Conservation (phyloP, 345 rosid genomes). For the Cardamine chenopodiifolia region DNA sequence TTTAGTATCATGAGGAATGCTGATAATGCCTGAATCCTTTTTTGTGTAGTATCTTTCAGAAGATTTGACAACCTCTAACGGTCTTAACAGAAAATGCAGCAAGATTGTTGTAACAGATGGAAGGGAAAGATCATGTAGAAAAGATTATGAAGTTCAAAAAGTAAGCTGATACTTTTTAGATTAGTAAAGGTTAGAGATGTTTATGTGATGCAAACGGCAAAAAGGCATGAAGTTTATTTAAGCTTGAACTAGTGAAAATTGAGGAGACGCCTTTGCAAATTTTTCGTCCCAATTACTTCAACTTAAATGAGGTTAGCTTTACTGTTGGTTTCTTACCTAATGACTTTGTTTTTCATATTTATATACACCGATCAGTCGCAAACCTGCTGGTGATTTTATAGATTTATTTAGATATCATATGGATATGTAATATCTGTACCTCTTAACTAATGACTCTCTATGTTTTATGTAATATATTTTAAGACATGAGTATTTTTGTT, state of each 20-base stretch:
- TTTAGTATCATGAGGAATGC: no score
- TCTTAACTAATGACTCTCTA: no score
- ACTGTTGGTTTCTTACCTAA: no score
- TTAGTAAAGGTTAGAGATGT: not conserved
- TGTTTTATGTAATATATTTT: no score
- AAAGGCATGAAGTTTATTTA: not conserved
- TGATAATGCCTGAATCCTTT: no score
- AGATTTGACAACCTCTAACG: not conserved
- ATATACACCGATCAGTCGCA: no score
- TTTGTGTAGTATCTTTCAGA: constrained; percentile 1
- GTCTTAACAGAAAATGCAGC: not conserved
- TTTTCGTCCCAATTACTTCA: not conserved
- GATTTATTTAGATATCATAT: no score
- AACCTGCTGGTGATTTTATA: no score
- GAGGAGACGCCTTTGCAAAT: not conserved
- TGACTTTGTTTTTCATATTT: no score
- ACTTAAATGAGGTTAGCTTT: no score
- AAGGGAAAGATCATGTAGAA: not conserved
- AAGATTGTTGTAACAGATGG: not conserved
- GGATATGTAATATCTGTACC: no score
- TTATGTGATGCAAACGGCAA: not conserved
- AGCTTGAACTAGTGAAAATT: not conserved
- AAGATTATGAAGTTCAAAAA: not conserved
- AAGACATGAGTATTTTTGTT: no score
- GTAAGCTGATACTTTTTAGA: not conserved